Conservation (phyloP, 2,329 filamentous ascomycete species). For the Scedosporium boydii region DNA sequence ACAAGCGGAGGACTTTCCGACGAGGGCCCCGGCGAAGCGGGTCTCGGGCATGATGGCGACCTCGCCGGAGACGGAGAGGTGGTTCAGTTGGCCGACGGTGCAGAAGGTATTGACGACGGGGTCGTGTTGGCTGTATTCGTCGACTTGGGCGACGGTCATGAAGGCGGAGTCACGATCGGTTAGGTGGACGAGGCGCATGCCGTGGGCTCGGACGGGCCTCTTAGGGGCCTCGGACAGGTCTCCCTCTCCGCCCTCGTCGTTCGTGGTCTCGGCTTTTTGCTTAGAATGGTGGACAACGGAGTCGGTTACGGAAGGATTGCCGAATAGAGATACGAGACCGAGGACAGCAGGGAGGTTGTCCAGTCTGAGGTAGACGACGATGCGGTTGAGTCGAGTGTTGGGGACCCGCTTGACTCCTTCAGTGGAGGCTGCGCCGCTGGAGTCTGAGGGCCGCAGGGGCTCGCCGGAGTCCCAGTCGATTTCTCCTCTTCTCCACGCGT, state of each 20-base stretch:
- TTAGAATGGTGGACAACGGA: conserved; percentile 11
- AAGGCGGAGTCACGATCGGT: conserved; percentile 91
- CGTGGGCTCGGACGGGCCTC: conserved; percentile 62
- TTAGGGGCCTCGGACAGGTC: conserved; percentile 9
- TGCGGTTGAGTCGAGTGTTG: conserved; percentile 37
- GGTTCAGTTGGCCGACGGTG: conserved; percentile 76
- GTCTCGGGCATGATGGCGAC: conserved; percentile 70
- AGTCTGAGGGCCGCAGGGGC: conserved; percentile 23
- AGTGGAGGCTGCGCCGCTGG: conserved; percentile 12
- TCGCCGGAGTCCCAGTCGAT: conserved; percentile 67
- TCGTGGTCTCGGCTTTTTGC: background rate
- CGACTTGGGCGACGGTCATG: conserved; percentile 81
- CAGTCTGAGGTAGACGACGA: conserved; percentile 74
- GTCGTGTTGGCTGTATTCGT: conserved; percentile 63
- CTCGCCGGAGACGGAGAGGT: conserved; percentile 72
- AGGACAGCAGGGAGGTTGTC: conserved; percentile 78
- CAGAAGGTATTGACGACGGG: conserved; percentile 88
- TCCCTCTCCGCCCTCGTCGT: background rate
- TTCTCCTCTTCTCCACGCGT: conserved; percentile 62
- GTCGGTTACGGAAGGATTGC: conserved; percentile 34
- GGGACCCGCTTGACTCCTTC: conserved; percentile 9
- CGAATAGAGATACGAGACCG: conserved; percentile 71
- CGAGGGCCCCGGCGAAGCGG: conserved; percentile 70
- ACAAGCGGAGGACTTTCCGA: conserved; percentile 59
- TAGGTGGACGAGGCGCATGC: conserved; percentile 75